Evolutionary conservation across 176 grass and related monocot species (phyloP).

Genomic region (Carex kokanica): DNA sequence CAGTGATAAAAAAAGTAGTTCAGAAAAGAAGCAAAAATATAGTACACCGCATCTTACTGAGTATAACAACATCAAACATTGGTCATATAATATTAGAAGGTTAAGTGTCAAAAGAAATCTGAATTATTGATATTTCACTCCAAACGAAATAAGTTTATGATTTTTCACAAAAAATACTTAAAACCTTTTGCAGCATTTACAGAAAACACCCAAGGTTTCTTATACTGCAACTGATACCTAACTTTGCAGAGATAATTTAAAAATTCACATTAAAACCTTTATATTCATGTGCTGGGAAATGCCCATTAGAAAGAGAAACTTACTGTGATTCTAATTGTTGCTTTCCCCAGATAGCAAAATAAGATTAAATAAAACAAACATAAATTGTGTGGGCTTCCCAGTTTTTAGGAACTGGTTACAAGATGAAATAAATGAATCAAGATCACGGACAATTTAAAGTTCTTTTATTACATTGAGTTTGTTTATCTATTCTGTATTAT

Average conservation of each 20-base stretch:
- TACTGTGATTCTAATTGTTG: neutral
- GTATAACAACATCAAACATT: neutral
- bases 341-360: neutral
- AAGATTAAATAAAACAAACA: neutral
- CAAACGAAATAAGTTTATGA: neutral
- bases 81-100: neutral
- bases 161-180: neutral
- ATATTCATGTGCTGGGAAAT: neutral
- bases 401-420: conserved; percentile 1
- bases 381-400: neutral
- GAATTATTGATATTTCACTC: neutral
- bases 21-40: neutral
- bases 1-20: neutral
- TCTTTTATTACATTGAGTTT: neutral
- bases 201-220: neutral
- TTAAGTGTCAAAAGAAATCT: neutral
- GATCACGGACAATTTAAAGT: neutral
- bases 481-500: neutral
- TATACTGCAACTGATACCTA: neutral
- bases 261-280: neutral
- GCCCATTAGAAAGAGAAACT: neutral
- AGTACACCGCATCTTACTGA: neutral
- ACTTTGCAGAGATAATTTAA: neutral
- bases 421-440: neutral
- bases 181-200: neutral